Evolutionary conservation across 139 green algal genomes (phyloP).

Genomic region (Eudorina sp.): DNA sequence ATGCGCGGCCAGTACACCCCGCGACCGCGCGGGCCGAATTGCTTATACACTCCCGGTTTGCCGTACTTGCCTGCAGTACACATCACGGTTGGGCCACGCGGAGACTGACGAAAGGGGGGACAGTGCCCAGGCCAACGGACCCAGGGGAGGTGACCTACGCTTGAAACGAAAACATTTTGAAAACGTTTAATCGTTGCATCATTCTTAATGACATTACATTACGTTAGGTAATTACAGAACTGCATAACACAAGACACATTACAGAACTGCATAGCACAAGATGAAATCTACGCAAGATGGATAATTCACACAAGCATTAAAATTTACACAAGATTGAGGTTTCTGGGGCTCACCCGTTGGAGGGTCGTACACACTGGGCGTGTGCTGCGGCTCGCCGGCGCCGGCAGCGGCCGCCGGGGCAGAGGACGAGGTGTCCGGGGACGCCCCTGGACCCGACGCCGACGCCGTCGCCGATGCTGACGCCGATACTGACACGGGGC

Average conservation of each 20-base stretch:
- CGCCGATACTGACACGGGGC: too few species aligned
- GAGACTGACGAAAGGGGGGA: not conserved
- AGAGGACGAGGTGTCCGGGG: not conserved
- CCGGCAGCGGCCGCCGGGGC: not conserved
- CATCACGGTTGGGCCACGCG: too few species aligned
- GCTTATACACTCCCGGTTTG: conserved; percentile 53
- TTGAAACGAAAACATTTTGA: too few species aligned
- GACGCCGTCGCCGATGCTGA: conserved; percentile 15
- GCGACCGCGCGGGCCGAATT: conserved; percentile 47
- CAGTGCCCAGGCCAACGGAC: not conserved
- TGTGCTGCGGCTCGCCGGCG: not conserved
- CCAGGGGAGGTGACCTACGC: too few species aligned
- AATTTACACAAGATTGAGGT: too few species aligned
- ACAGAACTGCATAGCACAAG: too few species aligned
- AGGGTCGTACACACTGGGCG: conserved; percentile 24
- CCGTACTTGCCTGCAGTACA: conserved; percentile 67
- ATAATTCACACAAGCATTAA: too few species aligned
- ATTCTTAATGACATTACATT: too few species aligned
- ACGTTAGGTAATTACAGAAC: too few species aligned
- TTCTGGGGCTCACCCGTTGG: conserved; percentile 24
- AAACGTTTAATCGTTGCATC: too few species aligned
- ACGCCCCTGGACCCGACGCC: conserved; percentile 17
- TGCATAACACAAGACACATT: too few species aligned
- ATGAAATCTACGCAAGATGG: too few species aligned
- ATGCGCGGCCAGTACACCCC: conserved; percentile 74